A percentile compares a stretch with the other conserved stretches of the same genome.
Conservation (phyloP, 2,329 filamentous ascomycete species). For the Hypoxylon sp. region DNA sequence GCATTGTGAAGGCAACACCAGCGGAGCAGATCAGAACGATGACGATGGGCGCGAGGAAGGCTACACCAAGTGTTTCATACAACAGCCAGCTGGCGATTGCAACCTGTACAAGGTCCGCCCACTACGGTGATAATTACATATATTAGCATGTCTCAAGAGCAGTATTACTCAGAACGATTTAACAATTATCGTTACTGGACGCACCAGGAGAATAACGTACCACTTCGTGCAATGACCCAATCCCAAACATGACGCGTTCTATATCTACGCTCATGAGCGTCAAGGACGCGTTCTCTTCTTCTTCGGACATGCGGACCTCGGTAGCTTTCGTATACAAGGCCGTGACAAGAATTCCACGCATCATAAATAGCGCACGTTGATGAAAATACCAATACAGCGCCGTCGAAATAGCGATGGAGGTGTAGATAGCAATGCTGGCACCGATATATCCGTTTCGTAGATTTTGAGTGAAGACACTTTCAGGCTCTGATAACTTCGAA, state of each 20-base stretch:
- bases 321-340: constrained; percentile 48
- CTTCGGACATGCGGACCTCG: constrained; percentile 24
- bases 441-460: constrained; percentile 54
- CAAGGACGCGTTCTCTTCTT: constrained; percentile 52
- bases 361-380: constrained; percentile 44
- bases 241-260: constrained; percentile 51
- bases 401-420: constrained; percentile 50
- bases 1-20: constrained; percentile 36
- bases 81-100: constrained; percentile 57
- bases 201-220: constrained; percentile 19
- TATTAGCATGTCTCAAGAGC: constrained; percentile 7
- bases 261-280: constrained; percentile 59
- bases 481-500: constrained; percentile 36
- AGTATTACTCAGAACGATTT: too few relatives aligned
- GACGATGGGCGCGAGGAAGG: constrained; percentile 57
- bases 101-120: constrained; percentile 53
- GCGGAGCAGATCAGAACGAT: constrained; percentile 47
- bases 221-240: constrained; percentile 49
- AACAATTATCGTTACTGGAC: background rate
- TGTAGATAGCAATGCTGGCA: constrained; percentile 51
- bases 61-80: constrained; percentile 54
- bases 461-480: constrained; percentile 29
- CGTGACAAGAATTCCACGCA: constrained; percentile 43
- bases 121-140: constrained; percentile 31
- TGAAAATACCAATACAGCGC: constrained; percentile 52